These are phyloP conservation scores for Debaryomycetaceae sp. DNA, from an alignment of 1,139 yeast species.

Conservation along the genomic window DNA sequence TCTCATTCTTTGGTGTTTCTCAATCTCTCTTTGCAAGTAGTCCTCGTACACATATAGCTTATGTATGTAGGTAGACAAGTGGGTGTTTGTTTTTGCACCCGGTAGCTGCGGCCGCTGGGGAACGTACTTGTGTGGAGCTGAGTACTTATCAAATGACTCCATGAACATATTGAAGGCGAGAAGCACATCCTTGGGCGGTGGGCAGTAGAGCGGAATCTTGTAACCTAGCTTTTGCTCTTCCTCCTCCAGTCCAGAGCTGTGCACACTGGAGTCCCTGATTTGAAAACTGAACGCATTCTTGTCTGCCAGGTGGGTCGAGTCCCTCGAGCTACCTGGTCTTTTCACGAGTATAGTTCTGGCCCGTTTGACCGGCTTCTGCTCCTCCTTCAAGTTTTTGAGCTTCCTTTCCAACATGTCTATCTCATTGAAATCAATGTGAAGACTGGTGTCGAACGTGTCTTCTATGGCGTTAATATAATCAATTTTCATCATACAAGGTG, in stretches of 20 bases:
- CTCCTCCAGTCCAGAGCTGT: background rate
- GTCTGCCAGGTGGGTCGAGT: background rate
- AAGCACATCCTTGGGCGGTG: slow-evolving; percentile 12
- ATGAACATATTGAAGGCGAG: slow-evolving; percentile 5
- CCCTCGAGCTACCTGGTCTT: background rate
- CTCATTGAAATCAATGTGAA: background rate
- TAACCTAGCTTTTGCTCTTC: background rate
- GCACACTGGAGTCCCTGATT: background rate
- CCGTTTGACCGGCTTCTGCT: background rate
- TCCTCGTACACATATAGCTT: slow-evolving; percentile 15
- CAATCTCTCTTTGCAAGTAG: background rate
- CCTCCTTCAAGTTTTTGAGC: background rate
- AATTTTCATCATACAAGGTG: slow-evolving; percentile 3
- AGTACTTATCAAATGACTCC: background rate
- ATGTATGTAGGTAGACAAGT: slow-evolving; percentile 22
- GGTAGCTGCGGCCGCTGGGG: slow-evolving; percentile 17
- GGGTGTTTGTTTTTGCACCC: slow-evolving; percentile 21
- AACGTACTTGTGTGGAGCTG: background rate
- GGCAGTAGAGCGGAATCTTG: slow-evolving; percentile 12
- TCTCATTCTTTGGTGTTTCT: background rate
- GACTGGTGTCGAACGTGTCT: slow-evolving; percentile 5
- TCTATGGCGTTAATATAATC: slow-evolving; percentile 6
- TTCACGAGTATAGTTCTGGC: background rate
- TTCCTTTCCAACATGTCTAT: background rate
- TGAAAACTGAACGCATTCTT: background rate